phyloP scores from a whole-genome alignment of 164 flowering plant species.

The Vitis rupestris region DNA sequence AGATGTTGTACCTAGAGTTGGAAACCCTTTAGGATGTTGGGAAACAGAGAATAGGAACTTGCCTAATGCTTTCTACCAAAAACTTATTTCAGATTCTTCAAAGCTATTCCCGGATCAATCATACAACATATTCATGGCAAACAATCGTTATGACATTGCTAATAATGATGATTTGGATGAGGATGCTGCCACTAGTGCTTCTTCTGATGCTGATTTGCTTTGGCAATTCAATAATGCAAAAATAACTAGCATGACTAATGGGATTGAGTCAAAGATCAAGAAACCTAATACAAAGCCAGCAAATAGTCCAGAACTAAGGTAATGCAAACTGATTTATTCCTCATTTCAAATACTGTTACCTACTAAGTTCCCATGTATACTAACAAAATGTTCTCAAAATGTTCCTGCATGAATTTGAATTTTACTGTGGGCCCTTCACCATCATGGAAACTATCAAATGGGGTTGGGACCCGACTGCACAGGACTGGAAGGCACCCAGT shows the following conservation, averaged over 20 bases:
- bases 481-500: slow-evolving; percentile 49
- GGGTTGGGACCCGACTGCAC: slow-evolving; percentile 27
- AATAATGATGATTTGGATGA: slow-evolving; percentile 70
- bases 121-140: slow-evolving; percentile 32
- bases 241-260: slow-evolving; percentile 39
- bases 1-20: slow-evolving; percentile 41
- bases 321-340: slow-evolving; percentile 5
- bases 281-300: slow-evolving; percentile 45
- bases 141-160: slow-evolving; percentile 41
- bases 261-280: slow-evolving; percentile 44
- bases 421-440: slow-evolving; percentile 56
- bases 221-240: slow-evolving; percentile 85
- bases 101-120: slow-evolving; percentile 49
- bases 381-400: neutral
- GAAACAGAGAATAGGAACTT: slow-evolving; percentile 45
- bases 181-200: slow-evolving; percentile 83
- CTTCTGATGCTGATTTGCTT: slow-evolving; percentile 84
- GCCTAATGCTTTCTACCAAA: slow-evolving; percentile 51
- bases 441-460: slow-evolving; percentile 50
- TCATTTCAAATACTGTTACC: neutral
- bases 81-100: slow-evolving; percentile 54
- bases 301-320: slow-evolving; percentile 66
- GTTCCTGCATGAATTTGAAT: slow-evolving; percentile 39
- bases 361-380: neutral
- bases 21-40: slow-evolving; percentile 43